Percentiles rank a stretch among this genome's conserved stretches.
Evolutionary conservation across 2,329 filamentous ascomycete genomes (phyloP).

Genomic region (Dactylellina haptotyla): DNA sequence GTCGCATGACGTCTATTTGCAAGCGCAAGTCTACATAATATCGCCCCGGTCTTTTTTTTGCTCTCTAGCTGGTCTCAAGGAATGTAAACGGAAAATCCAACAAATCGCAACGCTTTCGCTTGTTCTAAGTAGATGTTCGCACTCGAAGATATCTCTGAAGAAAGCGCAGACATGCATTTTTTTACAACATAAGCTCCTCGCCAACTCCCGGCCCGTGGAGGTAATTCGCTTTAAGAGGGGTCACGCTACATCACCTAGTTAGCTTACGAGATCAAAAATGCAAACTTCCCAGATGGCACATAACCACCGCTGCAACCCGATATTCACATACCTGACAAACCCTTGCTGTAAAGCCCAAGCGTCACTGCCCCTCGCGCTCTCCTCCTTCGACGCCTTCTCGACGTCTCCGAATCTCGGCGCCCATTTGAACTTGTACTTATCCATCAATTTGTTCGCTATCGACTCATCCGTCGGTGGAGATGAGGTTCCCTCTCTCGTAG

Average conservation of each 20-base stretch:
- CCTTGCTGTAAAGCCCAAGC: slow-evolving; percentile 92
- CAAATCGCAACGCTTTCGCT: slow-evolving; percentile 43
- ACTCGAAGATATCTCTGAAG: not conserved
- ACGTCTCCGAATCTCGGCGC: slow-evolving; percentile 87
- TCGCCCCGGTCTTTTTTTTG: not conserved
- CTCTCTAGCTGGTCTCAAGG: not conserved
- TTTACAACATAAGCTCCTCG: slow-evolving; percentile 82
- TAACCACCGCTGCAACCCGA: too few relatives aligned
- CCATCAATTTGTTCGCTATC: slow-evolving; percentile 63
- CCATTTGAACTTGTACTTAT: slow-evolving; percentile 82
- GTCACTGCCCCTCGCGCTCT: slow-evolving; percentile 73
- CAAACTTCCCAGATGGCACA: too few relatives aligned
- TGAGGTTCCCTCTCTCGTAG: slow-evolving; percentile 74
- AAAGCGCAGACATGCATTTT: not conserved
- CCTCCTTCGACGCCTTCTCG: slow-evolving; percentile 70
- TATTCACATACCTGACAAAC: slow-evolving; percentile 81
- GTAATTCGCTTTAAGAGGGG: slow-evolving; percentile 91
- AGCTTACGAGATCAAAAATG: slow-evolving; percentile 2
- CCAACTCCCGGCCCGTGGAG: slow-evolving; percentile 74
- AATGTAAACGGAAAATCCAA: slow-evolving; percentile 54
- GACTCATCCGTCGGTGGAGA: slow-evolving; percentile 59
- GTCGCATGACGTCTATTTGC: slow-evolving; percentile 11
- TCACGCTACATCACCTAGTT: slow-evolving; percentile 71
- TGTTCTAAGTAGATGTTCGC: too few relatives aligned
- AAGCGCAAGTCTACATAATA: slow-evolving; percentile 4